A percentile compares a stretch with the other conserved stretches of the same genome.
Evolutionary conservation across 495 filamentous ascomycete genomes (phyloP).

Genomic region (Penicillium soppii): DNA sequence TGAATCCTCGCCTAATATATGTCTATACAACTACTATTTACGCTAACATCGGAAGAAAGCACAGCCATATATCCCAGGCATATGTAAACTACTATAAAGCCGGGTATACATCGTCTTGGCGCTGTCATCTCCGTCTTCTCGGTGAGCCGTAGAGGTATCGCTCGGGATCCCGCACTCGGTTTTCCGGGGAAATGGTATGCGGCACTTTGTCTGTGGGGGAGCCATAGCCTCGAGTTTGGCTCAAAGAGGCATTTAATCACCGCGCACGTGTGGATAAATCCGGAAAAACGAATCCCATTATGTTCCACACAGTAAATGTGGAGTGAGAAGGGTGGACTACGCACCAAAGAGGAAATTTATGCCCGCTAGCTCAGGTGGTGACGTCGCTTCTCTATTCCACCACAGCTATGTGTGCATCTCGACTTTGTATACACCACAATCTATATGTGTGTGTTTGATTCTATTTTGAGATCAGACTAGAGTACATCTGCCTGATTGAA

Average conservation of each 20-base stretch:
- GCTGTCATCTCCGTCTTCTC: constrained; percentile 12
- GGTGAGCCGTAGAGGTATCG: constrained; percentile 28
- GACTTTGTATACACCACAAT: too few species aligned
- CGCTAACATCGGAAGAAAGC: background rate
- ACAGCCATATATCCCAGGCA: background rate
- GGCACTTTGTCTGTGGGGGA: background rate
- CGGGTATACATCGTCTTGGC: constrained; percentile 5
- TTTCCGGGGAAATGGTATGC: constrained; percentile 4
- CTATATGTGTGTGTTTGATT: too few species aligned
- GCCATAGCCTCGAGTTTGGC: background rate
- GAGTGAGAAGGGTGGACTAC: background rate
- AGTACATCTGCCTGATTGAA: too few species aligned
- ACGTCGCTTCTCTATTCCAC: too few species aligned
- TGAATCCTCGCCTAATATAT: background rate
- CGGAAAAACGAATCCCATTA: background rate
- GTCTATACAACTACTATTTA: background rate
- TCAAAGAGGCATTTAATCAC: background rate
- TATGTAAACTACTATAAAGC: background rate
- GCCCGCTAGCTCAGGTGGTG: too few species aligned
- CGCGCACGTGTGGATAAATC: background rate
- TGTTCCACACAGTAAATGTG: background rate
- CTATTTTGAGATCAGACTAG: too few species aligned
- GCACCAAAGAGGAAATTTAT: background rate
- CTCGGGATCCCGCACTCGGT: constrained; percentile 27
- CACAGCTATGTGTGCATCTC: too few species aligned